phyloP scores from a whole-genome alignment of 345 rosid genomes.

The Eucalyptus grandis region DNA sequence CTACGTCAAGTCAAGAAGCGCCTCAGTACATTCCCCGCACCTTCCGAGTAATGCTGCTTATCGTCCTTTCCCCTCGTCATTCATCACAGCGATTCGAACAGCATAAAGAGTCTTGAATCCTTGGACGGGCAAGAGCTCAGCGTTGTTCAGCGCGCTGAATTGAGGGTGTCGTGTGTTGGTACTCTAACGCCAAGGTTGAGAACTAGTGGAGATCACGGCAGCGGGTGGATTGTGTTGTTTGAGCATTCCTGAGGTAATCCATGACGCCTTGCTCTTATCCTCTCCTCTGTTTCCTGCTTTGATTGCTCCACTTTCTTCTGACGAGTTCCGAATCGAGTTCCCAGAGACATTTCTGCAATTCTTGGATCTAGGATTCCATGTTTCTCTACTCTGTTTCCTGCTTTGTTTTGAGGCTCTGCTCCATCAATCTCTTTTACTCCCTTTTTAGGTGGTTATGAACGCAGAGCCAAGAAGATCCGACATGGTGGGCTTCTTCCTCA shows the following conservation, averaged over 20 bases:
- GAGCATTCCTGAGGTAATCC: neutral
- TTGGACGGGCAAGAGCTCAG: neutral
- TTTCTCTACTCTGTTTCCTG: neutral
- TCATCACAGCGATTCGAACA: neutral
- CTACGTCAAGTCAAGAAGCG: neutral
- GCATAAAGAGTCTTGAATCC: neutral
- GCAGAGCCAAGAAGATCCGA: neutral
- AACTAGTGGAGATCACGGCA: neutral
- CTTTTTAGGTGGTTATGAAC: neutral
- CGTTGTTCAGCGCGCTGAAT: neutral
- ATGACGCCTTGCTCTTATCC: neutral
- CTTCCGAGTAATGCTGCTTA: neutral
- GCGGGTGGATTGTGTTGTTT: neutral
- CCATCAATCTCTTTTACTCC: neutral
- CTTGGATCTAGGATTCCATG: neutral
- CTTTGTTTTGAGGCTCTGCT: neutral
- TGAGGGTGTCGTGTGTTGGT: neutral
- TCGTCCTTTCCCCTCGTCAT: neutral
- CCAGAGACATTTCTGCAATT: neutral
- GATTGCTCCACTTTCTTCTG: neutral
- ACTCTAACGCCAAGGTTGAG: neutral
- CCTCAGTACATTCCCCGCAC: neutral
- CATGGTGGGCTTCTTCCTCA: neutral
- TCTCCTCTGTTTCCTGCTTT: neutral
- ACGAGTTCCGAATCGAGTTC: neutral